Conservation (phyloP, 2,329 filamentous ascomycete genomes). For the Arthrobotrys pseudoclavata region DNA sequence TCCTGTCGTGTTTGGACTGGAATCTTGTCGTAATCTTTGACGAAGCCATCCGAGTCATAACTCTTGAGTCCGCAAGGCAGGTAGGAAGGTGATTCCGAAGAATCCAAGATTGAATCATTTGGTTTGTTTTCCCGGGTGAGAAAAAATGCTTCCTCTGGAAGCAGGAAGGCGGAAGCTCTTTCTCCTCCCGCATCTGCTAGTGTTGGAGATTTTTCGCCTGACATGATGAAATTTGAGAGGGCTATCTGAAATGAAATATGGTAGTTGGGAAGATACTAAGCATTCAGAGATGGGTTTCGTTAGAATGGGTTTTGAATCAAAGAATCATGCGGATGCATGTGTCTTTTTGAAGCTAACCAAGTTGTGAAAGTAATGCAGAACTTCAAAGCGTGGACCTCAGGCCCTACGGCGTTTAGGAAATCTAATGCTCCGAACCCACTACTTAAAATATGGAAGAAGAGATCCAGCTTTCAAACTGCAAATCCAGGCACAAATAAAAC, state of each 20-base stretch:
- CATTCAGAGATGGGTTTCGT: neutral
- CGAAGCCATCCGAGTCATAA: neutral
- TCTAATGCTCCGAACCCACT: too few relatives aligned
- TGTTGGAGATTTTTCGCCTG: neutral
- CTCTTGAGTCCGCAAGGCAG: constrained; percentile 29
- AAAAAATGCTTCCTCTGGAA: constrained; percentile 11
- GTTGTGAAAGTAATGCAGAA: too few relatives aligned
- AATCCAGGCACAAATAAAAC: neutral
- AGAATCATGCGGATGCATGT: too few relatives aligned
- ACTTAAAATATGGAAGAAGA: neutral
- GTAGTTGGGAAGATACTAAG: neutral
- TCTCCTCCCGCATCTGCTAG: neutral
- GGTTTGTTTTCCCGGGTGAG: neutral
- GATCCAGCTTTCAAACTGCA: neutral
- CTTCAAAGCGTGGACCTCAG: too few relatives aligned
- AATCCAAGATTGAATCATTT: neutral
- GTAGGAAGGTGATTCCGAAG: neutral
- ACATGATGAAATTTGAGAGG: neutral
- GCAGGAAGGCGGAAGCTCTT: constrained; percentile 8
- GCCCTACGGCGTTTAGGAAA: too few relatives aligned
- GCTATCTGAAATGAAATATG: neutral
- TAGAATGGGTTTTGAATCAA: neutral
- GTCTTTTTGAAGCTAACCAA: too few relatives aligned
- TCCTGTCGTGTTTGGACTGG: neutral
- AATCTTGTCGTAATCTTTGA: constrained; percentile 10